phyloP scores from a whole-genome alignment of 2,329 filamentous ascomycete genomes.

The Thielaviopsis populi region DNA sequence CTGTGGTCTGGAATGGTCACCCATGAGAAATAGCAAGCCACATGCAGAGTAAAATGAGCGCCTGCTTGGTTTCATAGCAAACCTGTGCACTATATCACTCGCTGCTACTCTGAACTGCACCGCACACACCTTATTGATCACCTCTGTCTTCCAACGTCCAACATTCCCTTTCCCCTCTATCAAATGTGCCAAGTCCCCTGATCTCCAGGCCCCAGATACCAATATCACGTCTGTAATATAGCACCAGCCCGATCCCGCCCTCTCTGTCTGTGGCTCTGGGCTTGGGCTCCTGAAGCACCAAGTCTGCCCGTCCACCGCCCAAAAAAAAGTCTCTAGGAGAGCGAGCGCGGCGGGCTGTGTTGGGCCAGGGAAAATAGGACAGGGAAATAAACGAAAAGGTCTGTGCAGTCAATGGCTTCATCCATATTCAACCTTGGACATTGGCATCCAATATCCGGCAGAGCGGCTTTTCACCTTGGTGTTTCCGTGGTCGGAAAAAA shows the following conservation, averaged over 20 bases:
- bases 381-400: background rate
- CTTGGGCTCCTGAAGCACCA: background rate
- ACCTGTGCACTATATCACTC: background rate
- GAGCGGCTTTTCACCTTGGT: background rate
- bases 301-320: background rate
- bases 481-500: no score
- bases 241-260: no score
- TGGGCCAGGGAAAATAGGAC: background rate
- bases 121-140: no score
- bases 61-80: background rate
- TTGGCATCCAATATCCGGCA: slow-evolving; percentile 3
- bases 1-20: background rate
- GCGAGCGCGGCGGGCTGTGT: background rate
- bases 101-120: background rate
- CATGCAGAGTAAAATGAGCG: background rate
- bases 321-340: background rate
- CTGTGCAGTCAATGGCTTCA: background rate
- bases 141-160: background rate
- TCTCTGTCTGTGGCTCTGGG: no score
- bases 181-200: slow-evolving; percentile 1
- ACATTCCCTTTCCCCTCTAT: background rate
- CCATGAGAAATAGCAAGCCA: background rate
- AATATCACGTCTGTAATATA: background rate
- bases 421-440: background rate
- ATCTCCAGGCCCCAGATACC: background rate